Percentiles rank a stretch among this genome's conserved stretches.
Evolutionary conservation across 1,139 yeast species (phyloP).

Genomic region (Candida sojae): DNA sequence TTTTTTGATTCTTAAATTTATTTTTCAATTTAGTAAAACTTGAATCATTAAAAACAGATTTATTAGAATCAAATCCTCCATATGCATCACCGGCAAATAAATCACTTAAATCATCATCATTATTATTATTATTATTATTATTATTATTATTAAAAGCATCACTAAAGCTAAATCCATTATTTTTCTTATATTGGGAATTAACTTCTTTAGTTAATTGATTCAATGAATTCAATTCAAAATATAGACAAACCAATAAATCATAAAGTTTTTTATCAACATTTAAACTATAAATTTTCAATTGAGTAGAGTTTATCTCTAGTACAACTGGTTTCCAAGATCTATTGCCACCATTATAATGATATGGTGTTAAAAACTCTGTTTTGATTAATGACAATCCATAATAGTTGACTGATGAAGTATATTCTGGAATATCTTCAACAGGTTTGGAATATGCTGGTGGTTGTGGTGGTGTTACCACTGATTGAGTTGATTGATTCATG

Average conservation of each 20-base stretch:
- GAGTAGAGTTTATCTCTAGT: slow-evolving; percentile 60
- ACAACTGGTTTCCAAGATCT: slow-evolving; percentile 50
- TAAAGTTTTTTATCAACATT: slow-evolving; percentile 25
- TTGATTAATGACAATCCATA: slow-evolving; percentile 38
- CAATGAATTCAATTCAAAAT: slow-evolving; percentile 29
- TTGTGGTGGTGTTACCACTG: neutral
- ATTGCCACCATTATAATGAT: slow-evolving; percentile 27
- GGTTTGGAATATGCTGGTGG: slow-evolving; percentile 20
- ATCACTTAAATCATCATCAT: slow-evolving; percentile 13
- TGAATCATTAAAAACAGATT: slow-evolving; percentile 11
- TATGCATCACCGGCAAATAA: slow-evolving; percentile 30
- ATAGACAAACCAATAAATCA: slow-evolving; percentile 32
- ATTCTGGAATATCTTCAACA: slow-evolving; percentile 31
- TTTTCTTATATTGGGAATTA: slow-evolving; percentile 16
- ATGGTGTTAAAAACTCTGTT: slow-evolving; percentile 43
- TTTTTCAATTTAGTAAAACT: slow-evolving; percentile 13
- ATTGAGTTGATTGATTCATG: neutral
- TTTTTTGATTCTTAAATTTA: slow-evolving; percentile 15
- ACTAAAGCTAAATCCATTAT: slow-evolving; percentile 11
- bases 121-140: neutral
- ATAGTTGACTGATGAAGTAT: slow-evolving; percentile 32
- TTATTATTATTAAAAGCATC: neutral
- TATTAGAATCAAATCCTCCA: slow-evolving; percentile 17
- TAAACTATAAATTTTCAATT: slow-evolving; percentile 45
- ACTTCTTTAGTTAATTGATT: slow-evolving; percentile 15